phyloP scores from a whole-genome alignment of 331 rosid genomes.

The Phaseolus coccineus region DNA sequence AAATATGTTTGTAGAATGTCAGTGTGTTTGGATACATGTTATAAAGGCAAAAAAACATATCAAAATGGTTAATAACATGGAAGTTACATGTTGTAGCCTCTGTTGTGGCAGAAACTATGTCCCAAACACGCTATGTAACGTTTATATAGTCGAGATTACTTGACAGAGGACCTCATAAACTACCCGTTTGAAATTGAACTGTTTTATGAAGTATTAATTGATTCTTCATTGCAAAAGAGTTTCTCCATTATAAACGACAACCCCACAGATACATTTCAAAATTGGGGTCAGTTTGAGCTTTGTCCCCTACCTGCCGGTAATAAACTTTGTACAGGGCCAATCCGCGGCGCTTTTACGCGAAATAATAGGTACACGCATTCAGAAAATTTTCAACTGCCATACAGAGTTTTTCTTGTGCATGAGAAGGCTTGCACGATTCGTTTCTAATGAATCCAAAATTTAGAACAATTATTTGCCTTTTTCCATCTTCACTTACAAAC shows the following conservation, averaged over 20 bases:
- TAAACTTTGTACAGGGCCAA: constrained; percentile 1
- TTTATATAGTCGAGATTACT: not conserved
- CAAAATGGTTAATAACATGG: not conserved
- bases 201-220: constrained; percentile 4
- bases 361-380: not conserved
- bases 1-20: constrained; percentile 13
- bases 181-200: constrained; percentile 12
- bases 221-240: constrained; percentile 15
- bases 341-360: not conserved
- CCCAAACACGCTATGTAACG: not conserved
- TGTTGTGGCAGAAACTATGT: not conserved
- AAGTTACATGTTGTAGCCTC: not conserved
- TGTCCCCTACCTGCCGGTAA: constrained; percentile 11
- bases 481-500: constrained; percentile 9
- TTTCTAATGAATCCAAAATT: not conserved
- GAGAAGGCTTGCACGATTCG: constrained; percentile 4
- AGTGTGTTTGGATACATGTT: not conserved
- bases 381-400: not conserved
- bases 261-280: constrained; percentile 16
- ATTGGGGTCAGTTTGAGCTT: constrained; percentile 20
- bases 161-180: constrained; percentile 22
- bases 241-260: constrained; percentile 12
- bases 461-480: not conserved
- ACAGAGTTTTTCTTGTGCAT: not conserved
- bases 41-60: not conserved